Conservation (phyloP, 176 grass and related monocot genomes). For the Eragrostis nindensis region DNA sequence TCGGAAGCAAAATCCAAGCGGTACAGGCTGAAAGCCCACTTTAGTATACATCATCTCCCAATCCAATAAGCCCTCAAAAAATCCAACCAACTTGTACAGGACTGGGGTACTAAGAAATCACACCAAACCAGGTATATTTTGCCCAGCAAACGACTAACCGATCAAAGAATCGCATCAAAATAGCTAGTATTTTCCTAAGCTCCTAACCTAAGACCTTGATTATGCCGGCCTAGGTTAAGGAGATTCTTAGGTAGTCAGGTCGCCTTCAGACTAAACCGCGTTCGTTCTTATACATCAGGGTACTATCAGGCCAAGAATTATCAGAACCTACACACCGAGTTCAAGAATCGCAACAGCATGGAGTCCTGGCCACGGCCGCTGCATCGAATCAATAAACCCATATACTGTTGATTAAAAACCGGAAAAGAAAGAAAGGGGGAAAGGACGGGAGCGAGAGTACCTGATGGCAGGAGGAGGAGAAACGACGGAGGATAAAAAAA, state of each 20-base stretch:
- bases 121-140: background rate
- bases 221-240: background rate
- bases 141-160: background rate
- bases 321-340: background rate
- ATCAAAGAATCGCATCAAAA: background rate
- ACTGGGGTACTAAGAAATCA: background rate
- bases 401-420: background rate
- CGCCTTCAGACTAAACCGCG: background rate
- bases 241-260: background rate
- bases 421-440: background rate
- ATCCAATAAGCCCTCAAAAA: conserved; percentile 5
- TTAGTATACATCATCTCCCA: background rate
- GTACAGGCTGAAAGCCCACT: background rate
- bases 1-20: too few species aligned
- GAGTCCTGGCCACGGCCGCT: background rate
- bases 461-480: conserved; percentile 20
- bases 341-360: background rate
- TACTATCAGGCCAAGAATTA: background rate
- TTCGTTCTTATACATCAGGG: background rate
- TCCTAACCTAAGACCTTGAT: background rate
- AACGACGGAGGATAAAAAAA: background rate
- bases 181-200: background rate
- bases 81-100: background rate
- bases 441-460: conserved; percentile 25
- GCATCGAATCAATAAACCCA: background rate